Conservation (phyloP, 2,329 filamentous ascomycete genomes). For the Hansfordia pulvinata region DNA sequence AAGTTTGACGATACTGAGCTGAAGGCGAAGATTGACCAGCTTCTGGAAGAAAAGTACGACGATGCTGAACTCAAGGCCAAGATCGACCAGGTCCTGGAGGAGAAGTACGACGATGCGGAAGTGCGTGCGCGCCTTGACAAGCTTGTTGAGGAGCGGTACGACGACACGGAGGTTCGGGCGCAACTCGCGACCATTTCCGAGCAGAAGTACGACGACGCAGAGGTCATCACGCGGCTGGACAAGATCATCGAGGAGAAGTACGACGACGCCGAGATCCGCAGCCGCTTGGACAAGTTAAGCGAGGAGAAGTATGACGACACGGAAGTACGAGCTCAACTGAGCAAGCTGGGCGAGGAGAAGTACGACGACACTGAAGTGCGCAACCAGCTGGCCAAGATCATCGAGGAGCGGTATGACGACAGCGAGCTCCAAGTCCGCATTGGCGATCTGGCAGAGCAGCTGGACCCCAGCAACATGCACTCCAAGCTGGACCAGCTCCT, state of each 20-base stretch:
- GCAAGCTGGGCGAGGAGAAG: constrained; percentile 19
- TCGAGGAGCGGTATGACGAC: constrained; percentile 51
- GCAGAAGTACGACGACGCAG: constrained; percentile 10
- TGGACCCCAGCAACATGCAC: constrained; percentile 7
- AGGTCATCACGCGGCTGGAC: constrained; percentile 8
- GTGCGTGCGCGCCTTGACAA: constrained; percentile 8
- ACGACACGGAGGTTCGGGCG: constrained; percentile 17
- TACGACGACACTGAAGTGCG: constrained; percentile 9
- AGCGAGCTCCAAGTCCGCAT: constrained; percentile 62
- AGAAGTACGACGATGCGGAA: constrained; percentile 1
- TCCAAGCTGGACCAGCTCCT: constrained; percentile 14
- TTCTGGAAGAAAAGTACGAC: background rate
- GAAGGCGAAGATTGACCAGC: background rate
- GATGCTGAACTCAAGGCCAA: background rate
- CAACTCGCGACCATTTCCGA: constrained; percentile 21
- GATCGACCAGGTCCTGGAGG: constrained; percentile 20
- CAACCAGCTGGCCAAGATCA: constrained; percentile 30
- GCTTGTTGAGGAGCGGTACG: constrained; percentile 9
- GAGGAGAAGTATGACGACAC: constrained; percentile 29
- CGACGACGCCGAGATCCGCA: background rate
- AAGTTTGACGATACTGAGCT: background rate
- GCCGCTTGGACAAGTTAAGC: constrained; percentile 16
- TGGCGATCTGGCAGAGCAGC: constrained; percentile 42
- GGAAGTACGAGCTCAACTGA: constrained; percentile 16
- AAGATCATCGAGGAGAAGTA: constrained; percentile 4